Evolutionary conservation across 2,329 filamentous ascomycete genomes (phyloP).

Genomic region (Mycocentrospora acerina): DNA sequence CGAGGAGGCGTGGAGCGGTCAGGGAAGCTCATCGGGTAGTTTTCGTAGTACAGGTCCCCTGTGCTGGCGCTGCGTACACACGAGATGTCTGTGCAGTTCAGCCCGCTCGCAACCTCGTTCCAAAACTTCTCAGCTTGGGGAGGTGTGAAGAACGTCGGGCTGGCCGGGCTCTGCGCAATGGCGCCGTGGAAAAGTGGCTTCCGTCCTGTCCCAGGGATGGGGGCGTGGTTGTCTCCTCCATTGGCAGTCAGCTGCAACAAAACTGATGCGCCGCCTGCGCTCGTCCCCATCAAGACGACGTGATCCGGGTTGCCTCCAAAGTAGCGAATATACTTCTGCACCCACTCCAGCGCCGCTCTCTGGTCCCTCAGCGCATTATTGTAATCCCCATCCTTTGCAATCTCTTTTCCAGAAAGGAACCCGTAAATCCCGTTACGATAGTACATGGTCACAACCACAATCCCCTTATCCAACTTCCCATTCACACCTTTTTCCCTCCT

Average conservation of each 20-base stretch:
- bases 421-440: slow-evolving; percentile 46
- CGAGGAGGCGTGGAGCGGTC: slow-evolving; percentile 33
- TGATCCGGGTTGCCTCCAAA: slow-evolving; percentile 51
- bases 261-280: slow-evolving; percentile 34
- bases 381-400: slow-evolving; percentile 40
- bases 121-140: slow-evolving; percentile 35
- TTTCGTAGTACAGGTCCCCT: slow-evolving; percentile 35
- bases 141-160: slow-evolving; percentile 36
- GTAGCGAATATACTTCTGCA: slow-evolving; percentile 45
- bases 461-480: slow-evolving; percentile 34
- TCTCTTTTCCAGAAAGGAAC: slow-evolving; percentile 47
- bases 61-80: slow-evolving; percentile 30
- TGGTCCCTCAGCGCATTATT: slow-evolving; percentile 42
- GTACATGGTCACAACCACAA: slow-evolving; percentile 37
- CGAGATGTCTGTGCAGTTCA: slow-evolving; percentile 34
- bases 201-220: slow-evolving; percentile 28
- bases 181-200: slow-evolving; percentile 35
- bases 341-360: slow-evolving; percentile 44
- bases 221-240: slow-evolving; percentile 28
- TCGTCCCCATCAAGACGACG: slow-evolving; percentile 48
- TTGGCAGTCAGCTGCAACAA: slow-evolving; percentile 34
- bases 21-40: slow-evolving; percentile 37
- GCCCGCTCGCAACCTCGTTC: slow-evolving; percentile 30
- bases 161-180: slow-evolving; percentile 33
- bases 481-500: slow-evolving; percentile 25